phyloP scores from a whole-genome alignment of 2,329 filamentous ascomycete genomes.

The Dactylellina sp. region DNA sequence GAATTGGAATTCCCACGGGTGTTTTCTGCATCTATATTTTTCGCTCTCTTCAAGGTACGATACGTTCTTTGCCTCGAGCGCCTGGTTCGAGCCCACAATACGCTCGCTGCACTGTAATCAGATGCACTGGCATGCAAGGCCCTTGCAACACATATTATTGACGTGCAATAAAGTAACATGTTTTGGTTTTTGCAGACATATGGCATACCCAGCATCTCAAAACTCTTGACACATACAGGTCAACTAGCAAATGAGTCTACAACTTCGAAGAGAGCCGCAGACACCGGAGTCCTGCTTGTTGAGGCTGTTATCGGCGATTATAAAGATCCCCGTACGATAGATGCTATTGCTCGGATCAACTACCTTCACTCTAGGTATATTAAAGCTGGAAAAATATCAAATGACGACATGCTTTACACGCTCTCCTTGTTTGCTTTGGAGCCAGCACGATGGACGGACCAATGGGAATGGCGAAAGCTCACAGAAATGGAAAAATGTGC shows the following conservation, averaged over 20 bases:
- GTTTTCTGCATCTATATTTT: constrained; percentile 22
- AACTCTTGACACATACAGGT: constrained; percentile 66
- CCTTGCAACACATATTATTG: constrained; percentile 4
- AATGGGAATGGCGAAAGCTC: constrained; percentile 23
- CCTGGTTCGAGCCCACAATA: too few relatives aligned
- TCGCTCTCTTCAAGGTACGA: constrained; percentile 25
- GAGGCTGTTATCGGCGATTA: constrained; percentile 67
- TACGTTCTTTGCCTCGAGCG: too few relatives aligned
- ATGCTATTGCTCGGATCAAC: constrained; percentile 35
- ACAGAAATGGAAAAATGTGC: constrained; percentile 32
- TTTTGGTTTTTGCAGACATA: too few relatives aligned
- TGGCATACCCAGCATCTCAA: constrained; percentile 69
- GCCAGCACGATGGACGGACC: constrained; percentile 8
- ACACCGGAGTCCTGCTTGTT: constrained; percentile 67
- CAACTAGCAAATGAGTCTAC: constrained; percentile 66
- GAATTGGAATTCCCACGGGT: constrained; percentile 19
- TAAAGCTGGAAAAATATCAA: constrained; percentile 32
- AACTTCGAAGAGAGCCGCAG: constrained; percentile 68
- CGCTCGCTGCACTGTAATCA: too few relatives aligned
- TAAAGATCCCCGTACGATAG: constrained; percentile 60
- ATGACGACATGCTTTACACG: constrained; percentile 40
- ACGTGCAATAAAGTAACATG: too few relatives aligned
- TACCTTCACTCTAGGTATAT: constrained; percentile 38
- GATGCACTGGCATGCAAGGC: too few relatives aligned
- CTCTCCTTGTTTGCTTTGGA: constrained; percentile 27